Percentiles rank a stretch among this genome's conserved stretches.
These are phyloP conservation scores for Hyaloperonospora brassicae DNA, from an alignment of 352 stramenopile genomes.

Conservation along the genomic window DNA sequence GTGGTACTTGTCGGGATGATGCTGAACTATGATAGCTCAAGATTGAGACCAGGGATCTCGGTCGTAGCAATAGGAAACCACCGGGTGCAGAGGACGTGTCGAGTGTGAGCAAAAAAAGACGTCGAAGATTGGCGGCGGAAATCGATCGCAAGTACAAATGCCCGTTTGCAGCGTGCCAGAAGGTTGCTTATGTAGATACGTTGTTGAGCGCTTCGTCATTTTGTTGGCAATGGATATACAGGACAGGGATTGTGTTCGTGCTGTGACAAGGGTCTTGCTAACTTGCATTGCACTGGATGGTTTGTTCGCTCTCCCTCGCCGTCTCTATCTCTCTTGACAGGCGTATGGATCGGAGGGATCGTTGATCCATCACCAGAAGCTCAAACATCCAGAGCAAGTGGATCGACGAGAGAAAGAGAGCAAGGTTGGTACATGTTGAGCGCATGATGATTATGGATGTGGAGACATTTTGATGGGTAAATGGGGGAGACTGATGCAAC, in stretches of 20 bases:
- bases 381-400: slow-evolving; percentile 56
- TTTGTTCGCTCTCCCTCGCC: not conserved
- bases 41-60: slow-evolving; percentile 46
- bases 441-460: not conserved
- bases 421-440: slow-evolving; percentile 18
- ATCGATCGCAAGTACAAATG: slow-evolving; percentile 80
- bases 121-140: slow-evolving; percentile 59
- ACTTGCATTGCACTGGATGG: slow-evolving; percentile 1
- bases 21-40: slow-evolving; percentile 27
- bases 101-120: slow-evolving; percentile 61
- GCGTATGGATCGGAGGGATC: slow-evolving; percentile 77
- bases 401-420: slow-evolving; percentile 26
- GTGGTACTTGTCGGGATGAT: too few species aligned
- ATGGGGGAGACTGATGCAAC: too few species aligned
- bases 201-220: not conserved
- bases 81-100: slow-evolving; percentile 18
- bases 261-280: too few species aligned
- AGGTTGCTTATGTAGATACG: slow-evolving; percentile 29
- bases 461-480: too few species aligned
- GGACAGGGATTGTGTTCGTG: too few species aligned
- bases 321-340: slow-evolving; percentile 14
- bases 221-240: not conserved
- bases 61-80: not conserved
- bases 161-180: slow-evolving; percentile 23
- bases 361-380: slow-evolving; percentile 66